Evolutionary conservation across 805 yeast genomes (phyloP), one percentile per base, ranked within the genome.

Genomic region (Lachancea nothofagi): DNA sequence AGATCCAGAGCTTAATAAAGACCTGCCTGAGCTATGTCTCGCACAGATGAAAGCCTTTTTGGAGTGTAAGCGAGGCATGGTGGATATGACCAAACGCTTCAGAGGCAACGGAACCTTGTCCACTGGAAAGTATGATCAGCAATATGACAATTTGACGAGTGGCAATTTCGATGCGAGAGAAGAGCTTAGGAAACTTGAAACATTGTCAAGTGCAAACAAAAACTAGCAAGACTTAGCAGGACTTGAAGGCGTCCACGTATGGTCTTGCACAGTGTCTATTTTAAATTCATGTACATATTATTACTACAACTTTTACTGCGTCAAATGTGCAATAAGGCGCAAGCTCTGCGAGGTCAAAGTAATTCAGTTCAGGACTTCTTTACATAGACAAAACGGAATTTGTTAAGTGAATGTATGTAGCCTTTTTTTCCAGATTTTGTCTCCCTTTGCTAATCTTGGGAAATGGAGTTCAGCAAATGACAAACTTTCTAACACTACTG

Each of bases 51-150:
- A 78, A 47, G 83, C 95, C 4, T 90, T 85, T 57, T 69, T 89
- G 69, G 95, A 89, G 43, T 90, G 98, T 66, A 84, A 83, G 49
- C 76, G 82, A 53, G 97, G 97, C 9, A 80, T 82, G 55, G 84
- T 89, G 39, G 97, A 89, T 53, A 84, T 88, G 87, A 65, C 89
- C 3, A 89, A 87, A 59, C 74, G 98, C 49, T 84, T 90, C 65
- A 72, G 87, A 55, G 97, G 97, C 3, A 90, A 90, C 56, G 98
- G 95, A 0, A 88, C 97, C 0, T 65, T 85, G 30, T 86, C 96
- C 9, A 85, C 95, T 5, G 98, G 98, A 0, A 83, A 82, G 56
- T 90, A 83, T 62, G 96, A 89, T 53, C 90, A 86, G 43, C 85
- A 86, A 38, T 84, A 83, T 48, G 87, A 80, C 28, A 81, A 84